Conservation (phyloP, 2,329 filamentous ascomycete species). For the Cadophora sp. region DNA sequence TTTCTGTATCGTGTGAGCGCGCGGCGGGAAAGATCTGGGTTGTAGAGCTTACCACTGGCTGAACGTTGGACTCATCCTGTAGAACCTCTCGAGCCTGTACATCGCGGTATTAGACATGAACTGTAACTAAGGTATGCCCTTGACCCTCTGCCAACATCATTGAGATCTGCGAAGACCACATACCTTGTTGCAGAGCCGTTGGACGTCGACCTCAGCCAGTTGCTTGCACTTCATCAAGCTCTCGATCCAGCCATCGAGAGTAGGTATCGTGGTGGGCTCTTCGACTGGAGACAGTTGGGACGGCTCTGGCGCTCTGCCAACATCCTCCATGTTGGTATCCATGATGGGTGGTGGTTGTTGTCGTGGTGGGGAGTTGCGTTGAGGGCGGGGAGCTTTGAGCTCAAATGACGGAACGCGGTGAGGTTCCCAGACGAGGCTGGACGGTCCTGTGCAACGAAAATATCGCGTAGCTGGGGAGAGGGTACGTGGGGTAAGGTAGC, state of each 20-base stretch:
- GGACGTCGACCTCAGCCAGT: constrained; percentile 91
- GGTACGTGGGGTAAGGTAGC: constrained; percentile 16
- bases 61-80: constrained; percentile 97
- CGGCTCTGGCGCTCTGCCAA: constrained; percentile 81
- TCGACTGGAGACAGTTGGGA: constrained; percentile 76
- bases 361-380: constrained; percentile 25
- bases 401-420: constrained; percentile 38
- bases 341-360: constrained; percentile 54
- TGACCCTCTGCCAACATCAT: constrained; percentile 20
- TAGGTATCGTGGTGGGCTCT: constrained; percentile 90
- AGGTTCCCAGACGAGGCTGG: constrained; percentile 30
- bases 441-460: constrained; percentile 23
- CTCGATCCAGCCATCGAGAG: constrained; percentile 98
- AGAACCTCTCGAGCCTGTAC: constrained; percentile 91
- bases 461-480: constrained; percentile 20
- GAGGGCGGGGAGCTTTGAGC: constrained; percentile 40
- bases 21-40: constrained; percentile 5
- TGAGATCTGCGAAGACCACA: constrained; percentile 46
- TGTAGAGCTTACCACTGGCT: constrained; percentile 81
- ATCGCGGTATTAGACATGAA: constrained; percentile 32
- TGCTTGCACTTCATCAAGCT: constrained; percentile 99
- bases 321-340: constrained; percentile 99
- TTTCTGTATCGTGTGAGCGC: constrained; percentile 66
- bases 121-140: constrained; percentile 13
- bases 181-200: constrained; percentile 97